These are phyloP conservation scores for Staphylotrichum longicolle DNA, from an alignment of 495 filamentous ascomycete species.

Conservation along the genomic window DNA sequence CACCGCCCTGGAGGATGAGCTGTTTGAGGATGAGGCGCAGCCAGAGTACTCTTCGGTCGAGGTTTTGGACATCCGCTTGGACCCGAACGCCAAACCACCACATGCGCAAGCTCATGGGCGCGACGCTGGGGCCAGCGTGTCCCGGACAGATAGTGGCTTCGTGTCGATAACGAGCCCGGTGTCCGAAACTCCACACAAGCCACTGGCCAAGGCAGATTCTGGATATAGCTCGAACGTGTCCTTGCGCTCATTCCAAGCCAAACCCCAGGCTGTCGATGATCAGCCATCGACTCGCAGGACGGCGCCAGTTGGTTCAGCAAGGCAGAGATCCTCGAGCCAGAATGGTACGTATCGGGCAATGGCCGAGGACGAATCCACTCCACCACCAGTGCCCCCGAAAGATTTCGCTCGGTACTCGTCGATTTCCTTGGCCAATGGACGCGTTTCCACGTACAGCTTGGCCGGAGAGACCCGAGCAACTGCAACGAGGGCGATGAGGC, in stretches of 20 bases:
- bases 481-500: constrained; percentile 8
- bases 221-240: constrained; percentile 57
- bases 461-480: constrained; percentile 3
- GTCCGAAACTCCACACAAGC: constrained; percentile 38
- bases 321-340: constrained; percentile 6
- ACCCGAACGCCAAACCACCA: constrained; percentile 41
- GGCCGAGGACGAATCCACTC: constrained; percentile 27
- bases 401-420: constrained; percentile 18
- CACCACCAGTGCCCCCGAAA: constrained; percentile 37
- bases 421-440: constrained; percentile 7
- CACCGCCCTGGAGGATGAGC: constrained; percentile 47
- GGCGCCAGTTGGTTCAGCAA: constrained; percentile 8
- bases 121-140: constrained; percentile 25
- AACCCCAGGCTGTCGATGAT: constrained; percentile 15
- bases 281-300: constrained; percentile 11
- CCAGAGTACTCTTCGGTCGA: constrained; percentile 38
- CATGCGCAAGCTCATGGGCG: constrained; percentile 15
- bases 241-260: constrained; percentile 43
- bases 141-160: constrained; percentile 47
- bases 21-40: constrained; percentile 44
- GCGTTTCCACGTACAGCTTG: background rate
- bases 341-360: background rate
- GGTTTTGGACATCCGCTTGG: constrained; percentile 42
- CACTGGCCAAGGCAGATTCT: constrained; percentile 53
- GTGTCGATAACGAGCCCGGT: constrained; percentile 35